Evolutionary conservation across 1,139 yeast genomes (phyloP).

Genomic region (Diutina rugosa): DNA sequence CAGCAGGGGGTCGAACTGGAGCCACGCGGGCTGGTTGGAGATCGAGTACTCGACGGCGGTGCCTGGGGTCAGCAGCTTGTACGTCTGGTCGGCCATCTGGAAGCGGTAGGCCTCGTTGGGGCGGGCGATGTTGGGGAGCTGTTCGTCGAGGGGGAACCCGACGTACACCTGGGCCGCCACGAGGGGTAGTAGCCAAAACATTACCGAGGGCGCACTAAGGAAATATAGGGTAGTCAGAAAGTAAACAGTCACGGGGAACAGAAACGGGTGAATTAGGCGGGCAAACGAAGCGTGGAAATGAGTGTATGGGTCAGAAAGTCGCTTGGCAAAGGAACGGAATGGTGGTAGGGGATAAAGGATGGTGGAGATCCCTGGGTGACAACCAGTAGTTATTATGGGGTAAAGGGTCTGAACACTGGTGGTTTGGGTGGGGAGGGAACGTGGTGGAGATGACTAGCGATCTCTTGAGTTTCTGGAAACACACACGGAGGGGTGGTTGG

Average conservation of each 20-base stretch:
- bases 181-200: neutral
- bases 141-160: slow-evolving; percentile 74
- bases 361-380: too few species aligned
- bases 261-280: too few species aligned
- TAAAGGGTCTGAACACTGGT: neutral
- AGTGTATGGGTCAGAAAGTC: too few species aligned
- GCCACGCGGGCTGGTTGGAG: slow-evolving; percentile 61
- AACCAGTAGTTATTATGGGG: neutral
- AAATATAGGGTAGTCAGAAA: too few species aligned
- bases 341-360: too few species aligned
- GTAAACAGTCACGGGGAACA: too few species aligned
- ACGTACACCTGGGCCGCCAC: slow-evolving; percentile 20
- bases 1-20: slow-evolving; percentile 48
- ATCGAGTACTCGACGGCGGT: slow-evolving; percentile 39
- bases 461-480: too few species aligned
- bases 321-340: too few species aligned
- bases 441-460: neutral
- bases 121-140: slow-evolving; percentile 80
- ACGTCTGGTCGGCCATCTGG: slow-evolving; percentile 62
- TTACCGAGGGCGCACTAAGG: too few species aligned
- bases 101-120: slow-evolving; percentile 51
- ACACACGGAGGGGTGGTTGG: too few species aligned
- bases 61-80: slow-evolving; percentile 30
- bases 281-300: too few species aligned
- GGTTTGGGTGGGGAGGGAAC: too few species aligned